These are phyloP conservation scores for Fusarium agapanthi DNA, from an alignment of 2,329 filamentous ascomycete genomes.

Conservation along the genomic window DNA sequence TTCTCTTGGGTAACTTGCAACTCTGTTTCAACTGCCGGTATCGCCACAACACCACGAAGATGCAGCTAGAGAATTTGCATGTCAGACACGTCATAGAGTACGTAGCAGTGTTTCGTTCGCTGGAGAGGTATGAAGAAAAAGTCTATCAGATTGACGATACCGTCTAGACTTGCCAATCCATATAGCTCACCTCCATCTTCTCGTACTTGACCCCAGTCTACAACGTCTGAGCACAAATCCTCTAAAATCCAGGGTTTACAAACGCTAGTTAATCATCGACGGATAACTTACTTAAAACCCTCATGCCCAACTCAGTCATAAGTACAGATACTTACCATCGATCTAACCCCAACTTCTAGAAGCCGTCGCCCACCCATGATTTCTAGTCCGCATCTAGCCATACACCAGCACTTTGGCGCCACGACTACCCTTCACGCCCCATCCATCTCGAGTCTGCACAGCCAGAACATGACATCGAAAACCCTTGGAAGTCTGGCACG, in stretches of 20 bases:
- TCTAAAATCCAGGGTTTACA: neutral
- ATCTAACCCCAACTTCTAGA: constrained; percentile 24
- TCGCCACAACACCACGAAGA: neutral
- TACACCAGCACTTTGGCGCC: neutral
- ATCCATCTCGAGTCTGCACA: neutral
- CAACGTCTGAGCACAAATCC: neutral
- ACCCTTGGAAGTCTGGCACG: neutral
- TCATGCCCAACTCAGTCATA: neutral
- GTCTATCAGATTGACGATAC: neutral
- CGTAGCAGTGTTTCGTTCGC: neutral
- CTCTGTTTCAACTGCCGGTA: constrained; percentile 15
- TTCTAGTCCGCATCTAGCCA: constrained; percentile 10
- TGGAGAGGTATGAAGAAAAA: neutral
- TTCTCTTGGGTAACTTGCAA: constrained; percentile 1
- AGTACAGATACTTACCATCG: constrained; percentile 25
- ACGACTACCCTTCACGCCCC: constrained; percentile 15
- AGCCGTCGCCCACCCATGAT: neutral
- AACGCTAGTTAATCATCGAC: neutral
- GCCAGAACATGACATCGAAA: neutral
- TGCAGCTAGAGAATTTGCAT: neutral
- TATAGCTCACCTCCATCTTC: neutral
- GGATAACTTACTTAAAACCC: constrained; percentile 24
- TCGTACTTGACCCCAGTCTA: neutral
- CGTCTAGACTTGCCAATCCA: neutral
- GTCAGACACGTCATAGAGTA: neutral